Evolutionary conservation across 2,329 filamentous ascomycete genomes (phyloP), one percentile per base, ranked within the genome.

Genomic region (Fusarium irregulare): DNA sequence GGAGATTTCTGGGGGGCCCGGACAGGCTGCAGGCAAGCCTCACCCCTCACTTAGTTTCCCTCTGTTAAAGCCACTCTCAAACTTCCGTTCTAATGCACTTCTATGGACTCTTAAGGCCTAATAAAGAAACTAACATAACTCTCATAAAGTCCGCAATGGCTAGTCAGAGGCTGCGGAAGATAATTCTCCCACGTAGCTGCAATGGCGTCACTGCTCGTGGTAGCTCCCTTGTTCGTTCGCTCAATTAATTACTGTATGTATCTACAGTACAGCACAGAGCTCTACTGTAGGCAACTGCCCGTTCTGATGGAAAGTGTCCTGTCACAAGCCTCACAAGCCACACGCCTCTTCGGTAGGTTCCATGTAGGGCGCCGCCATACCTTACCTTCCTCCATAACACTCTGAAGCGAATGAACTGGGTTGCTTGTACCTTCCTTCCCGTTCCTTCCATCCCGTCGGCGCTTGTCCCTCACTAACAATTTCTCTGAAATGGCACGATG

Each of bases 391-490:
- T n/a, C 34, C 34, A n/a, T 37, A 72, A 64, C 62, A 42, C 18
- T 27, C 57, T 25, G 51, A 73, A 57, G 63, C 42, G 46, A 64
- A 64, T 55, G 18, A 40, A 21, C 42, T 37, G 18, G 23, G 13
- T 23, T 42, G 25, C 11, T 20, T 27, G 48, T 37, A 23, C 20
- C 28, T 34, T 30, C 23, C 28, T 50, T 37, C 47, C 47, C 34
- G 21, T 32, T 32, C 56, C 50, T 56, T 49, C 41, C 58, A 41
- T 46, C 34, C 45, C 28, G n/a, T 40, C 23, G 32, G 55, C 37
- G 60, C 41, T 62, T 72, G 71, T 74, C 58, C 45, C 67, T 67
- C 73, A 72, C 73, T 75, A 74, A 74, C 73, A 74, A 75, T 75
- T 69, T 70, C 67, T 66, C 61, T 58, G 49, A 62, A 27, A 66